phyloP scores from a whole-genome alignment of 305 asterid species.

The Solanum aculeatissimum region DNA sequence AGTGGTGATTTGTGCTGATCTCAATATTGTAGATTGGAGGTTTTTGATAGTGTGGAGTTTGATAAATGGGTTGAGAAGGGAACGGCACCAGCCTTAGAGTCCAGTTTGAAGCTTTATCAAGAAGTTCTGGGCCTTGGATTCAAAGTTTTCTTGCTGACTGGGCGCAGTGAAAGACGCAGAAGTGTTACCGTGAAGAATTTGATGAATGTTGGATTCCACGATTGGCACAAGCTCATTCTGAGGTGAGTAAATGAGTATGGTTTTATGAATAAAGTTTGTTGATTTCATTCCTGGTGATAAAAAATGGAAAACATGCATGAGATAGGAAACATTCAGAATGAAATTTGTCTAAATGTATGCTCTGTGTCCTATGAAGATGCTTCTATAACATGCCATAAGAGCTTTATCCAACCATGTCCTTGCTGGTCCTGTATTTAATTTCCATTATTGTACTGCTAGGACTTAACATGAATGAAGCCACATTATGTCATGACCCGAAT shows the following conservation, averaged over 20 bases:
- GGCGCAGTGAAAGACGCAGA: conserved; percentile 57
- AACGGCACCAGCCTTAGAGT: conserved; percentile 38
- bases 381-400: neutral
- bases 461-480: neutral
- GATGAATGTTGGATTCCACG: conserved; percentile 41
- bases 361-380: neutral
- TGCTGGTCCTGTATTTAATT: neutral
- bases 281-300: neutral
- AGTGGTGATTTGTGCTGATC: neutral
- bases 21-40: conserved; percentile 38
- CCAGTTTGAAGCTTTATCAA: conserved; percentile 62
- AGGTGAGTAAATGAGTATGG: conserved; percentile 23
- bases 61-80: conserved; percentile 75
- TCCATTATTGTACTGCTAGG: neutral
- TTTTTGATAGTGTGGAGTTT: conserved; percentile 38
- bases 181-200: conserved; percentile 46
- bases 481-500: too few relatives aligned
- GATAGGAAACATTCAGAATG: neutral
- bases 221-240: conserved; percentile 60
- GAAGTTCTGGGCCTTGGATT: conserved; percentile 53
- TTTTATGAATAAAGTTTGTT: neutral
- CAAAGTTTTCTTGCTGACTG: conserved; percentile 58
- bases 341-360: neutral
- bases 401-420: neutral
- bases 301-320: neutral